These are phyloP conservation scores for Acacia confusa DNA, from an alignment of 306 rosid species.

Conservation along the genomic window DNA sequence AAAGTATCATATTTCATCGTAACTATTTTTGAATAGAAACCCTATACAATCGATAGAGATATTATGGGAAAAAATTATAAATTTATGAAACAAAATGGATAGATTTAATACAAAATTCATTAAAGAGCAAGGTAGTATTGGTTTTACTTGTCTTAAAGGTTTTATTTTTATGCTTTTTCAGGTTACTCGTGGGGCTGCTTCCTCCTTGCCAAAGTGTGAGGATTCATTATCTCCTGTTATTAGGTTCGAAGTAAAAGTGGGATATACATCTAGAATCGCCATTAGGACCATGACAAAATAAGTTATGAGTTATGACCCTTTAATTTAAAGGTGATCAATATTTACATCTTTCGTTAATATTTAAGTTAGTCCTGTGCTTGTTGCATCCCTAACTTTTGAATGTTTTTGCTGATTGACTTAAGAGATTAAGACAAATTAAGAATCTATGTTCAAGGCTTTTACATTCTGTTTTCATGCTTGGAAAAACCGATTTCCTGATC, in stretches of 20 bases:
- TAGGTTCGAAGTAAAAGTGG: conserved; percentile 26
- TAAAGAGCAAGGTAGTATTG: too few species aligned
- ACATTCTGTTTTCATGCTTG: neutral
- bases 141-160: neutral
- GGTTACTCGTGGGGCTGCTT: conserved; percentile 40
- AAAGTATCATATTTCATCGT: too few species aligned
- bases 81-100: too few species aligned
- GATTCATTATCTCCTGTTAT: conserved; percentile 7
- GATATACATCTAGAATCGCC: conserved; percentile 37
- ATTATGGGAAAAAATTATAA: too few species aligned
- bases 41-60: too few species aligned
- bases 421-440: neutral
- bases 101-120: too few species aligned
- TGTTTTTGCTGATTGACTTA: neutral
- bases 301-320: neutral
- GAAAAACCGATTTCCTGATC: neutral
- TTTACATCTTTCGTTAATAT: too few species aligned
- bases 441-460: neutral
- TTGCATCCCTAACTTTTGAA: neutral
- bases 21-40: too few species aligned
- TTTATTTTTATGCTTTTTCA: conserved; percentile 20
- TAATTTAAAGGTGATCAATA: too few species aligned
- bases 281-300: conserved; percentile 38
- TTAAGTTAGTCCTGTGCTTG: neutral
- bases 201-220: conserved; percentile 29